Evolutionary conservation across 2,329 filamentous ascomycete genomes (phyloP).

Genomic region (Aspergillus luchuensis): DNA sequence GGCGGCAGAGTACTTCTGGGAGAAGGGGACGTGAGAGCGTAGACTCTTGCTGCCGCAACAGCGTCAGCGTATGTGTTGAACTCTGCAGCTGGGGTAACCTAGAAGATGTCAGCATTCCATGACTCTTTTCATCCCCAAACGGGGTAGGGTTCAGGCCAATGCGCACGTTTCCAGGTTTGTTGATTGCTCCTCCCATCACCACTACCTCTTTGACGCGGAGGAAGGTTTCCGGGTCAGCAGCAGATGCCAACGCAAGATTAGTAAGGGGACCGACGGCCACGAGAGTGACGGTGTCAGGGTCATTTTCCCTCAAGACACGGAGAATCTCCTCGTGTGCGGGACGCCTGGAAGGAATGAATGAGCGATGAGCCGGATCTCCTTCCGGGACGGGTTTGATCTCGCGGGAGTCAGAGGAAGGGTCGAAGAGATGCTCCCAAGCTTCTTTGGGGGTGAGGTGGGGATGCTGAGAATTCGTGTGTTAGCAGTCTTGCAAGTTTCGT

Average conservation of each 20-base stretch:
- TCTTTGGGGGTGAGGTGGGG: slow-evolving; percentile 74
- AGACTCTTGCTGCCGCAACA: slow-evolving; percentile 73
- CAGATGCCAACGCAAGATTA: slow-evolving; percentile 87
- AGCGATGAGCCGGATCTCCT: slow-evolving; percentile 45
- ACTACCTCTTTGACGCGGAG: slow-evolving; percentile 86
- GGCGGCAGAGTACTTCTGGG: slow-evolving; percentile 83
- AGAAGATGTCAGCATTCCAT: background rate
- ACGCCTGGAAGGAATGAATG: slow-evolving; percentile 73
- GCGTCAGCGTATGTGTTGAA: slow-evolving; percentile 95
- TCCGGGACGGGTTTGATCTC: slow-evolving; percentile 52
- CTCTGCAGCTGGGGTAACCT: slow-evolving; percentile 76
- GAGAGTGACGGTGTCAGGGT: slow-evolving; percentile 82
- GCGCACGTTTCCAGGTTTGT: slow-evolving; percentile 76
- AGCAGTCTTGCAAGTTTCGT: background rate
- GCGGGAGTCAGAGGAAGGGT: slow-evolving; percentile 45
- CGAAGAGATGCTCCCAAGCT: slow-evolving; percentile 71
- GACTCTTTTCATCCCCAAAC: background rate
- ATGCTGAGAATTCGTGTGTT: slow-evolving; percentile 51
- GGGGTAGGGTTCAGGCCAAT: background rate
- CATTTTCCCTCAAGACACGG: slow-evolving; percentile 78
- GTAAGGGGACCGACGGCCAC: slow-evolving; percentile 88
- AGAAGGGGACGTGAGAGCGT: slow-evolving; percentile 71
- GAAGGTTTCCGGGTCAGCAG: slow-evolving; percentile 86
- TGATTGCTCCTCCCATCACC: slow-evolving; percentile 90
- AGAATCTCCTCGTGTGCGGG: slow-evolving; percentile 85